Evolutionary conservation across 768 basidiomycete species (phyloP).

Genomic region (Mycena amicta): DNA sequence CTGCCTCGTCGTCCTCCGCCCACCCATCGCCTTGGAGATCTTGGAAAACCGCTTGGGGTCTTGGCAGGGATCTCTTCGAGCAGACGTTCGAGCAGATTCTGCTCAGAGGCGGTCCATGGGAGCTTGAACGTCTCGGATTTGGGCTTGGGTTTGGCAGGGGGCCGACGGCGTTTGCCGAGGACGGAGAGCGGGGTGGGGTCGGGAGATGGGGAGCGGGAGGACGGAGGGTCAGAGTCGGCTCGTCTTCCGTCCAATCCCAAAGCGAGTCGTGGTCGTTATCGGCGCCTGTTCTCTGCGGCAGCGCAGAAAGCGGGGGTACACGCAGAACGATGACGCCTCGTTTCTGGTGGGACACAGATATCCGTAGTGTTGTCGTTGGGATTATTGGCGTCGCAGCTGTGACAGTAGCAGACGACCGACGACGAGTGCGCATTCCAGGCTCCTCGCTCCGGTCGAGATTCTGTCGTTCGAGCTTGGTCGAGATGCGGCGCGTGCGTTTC

Average conservation of each 20-base stretch:
- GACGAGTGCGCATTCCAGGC: background rate
- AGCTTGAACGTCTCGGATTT: constrained; percentile 82
- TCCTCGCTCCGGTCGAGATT: constrained; percentile 10
- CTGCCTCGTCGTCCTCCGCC: constrained; percentile 74
- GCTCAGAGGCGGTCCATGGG: constrained; percentile 75
- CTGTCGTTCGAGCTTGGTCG: constrained; percentile 16
- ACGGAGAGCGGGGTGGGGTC: background rate
- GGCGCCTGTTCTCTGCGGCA: background rate
- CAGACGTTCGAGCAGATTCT: constrained; percentile 73
- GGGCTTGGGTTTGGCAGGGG: constrained; percentile 30
- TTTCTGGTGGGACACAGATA: background rate
- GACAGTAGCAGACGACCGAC: background rate
- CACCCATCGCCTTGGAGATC: constrained; percentile 82
- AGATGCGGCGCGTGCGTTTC: constrained; percentile 16
- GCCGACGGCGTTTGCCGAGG: constrained; percentile 3
- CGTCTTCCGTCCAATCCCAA: background rate
- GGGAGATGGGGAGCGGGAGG: background rate
- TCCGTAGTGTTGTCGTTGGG: background rate
- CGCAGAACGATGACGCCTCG: background rate
- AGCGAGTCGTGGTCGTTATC: background rate
- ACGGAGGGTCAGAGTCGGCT: constrained; percentile 14
- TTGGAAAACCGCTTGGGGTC: constrained; percentile 80
- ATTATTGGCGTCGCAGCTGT: no score
- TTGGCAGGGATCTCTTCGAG: constrained; percentile 75
- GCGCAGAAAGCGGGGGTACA: background rate